Evolutionary conservation across 331 rosid genomes (phyloP), one percentile per base, ranked within the genome.

Genomic region (Malus hybrid): DNA sequence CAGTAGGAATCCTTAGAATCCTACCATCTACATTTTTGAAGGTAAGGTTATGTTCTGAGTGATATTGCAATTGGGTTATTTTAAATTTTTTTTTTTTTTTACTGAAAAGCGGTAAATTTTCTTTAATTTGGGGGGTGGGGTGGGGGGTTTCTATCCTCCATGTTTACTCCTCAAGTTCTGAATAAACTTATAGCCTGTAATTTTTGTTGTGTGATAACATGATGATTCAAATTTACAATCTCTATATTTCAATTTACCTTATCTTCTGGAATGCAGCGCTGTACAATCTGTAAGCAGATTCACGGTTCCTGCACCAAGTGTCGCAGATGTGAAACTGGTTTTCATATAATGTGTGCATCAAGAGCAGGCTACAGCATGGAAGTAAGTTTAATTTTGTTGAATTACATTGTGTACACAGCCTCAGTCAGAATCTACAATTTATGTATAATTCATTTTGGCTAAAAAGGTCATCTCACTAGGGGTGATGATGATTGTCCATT

Each of bases 311-410:
- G 99, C 80, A 80, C 96, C 18, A 86, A 85, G 68, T 95, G 99
- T 84, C 88, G 89, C 91, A 92, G 90, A 68, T 95, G 99, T 88
- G 88, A 93, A 60, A 88, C 97, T 42, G 70, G 89, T 88, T 92
- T 95, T 82, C 99, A 92, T 69, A 86, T 83, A 69, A 90, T 77
- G 83, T 95, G 99, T 52, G 99, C 99, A 42, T 83, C 92, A 65
- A 95, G 87, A 84, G 96, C 97, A 6, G 99, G 99, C 68, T 95
- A 95, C 83, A 82, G 85, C 88, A 95, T 88, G 97, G 99, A 95
- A 80, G 99, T 88, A 87, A 90, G 97, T 82, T 68, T 74, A 66
- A 19, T 12, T 39, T 63, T 0, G n/a, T 68, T 84, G 62, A 18
- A 77, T 78, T 66, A 19, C 56, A n/a, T 64, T 70, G 74, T 77